phyloP scores from a whole-genome alignment of 257 asterid genomes.

The Nemophila menziesii region DNA sequence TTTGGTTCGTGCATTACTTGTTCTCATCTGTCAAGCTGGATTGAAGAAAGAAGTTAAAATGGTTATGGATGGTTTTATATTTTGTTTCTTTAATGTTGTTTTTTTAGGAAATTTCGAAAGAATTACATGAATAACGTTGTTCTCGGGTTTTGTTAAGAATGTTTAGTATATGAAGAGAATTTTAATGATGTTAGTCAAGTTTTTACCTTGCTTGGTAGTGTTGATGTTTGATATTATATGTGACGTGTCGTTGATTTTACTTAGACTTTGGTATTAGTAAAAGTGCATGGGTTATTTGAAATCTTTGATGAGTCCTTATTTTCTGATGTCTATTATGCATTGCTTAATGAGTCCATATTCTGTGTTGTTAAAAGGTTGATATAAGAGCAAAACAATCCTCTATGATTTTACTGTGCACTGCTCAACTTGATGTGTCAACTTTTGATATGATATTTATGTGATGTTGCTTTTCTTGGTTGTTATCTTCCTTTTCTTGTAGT shows the following conservation, averaged over 20 bases:
- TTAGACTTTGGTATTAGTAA: conserved; percentile 3
- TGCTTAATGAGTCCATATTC: too few relatives aligned
- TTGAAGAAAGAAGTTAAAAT: conserved; percentile 21
- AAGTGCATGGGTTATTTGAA: neutral
- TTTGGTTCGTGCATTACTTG: conserved; percentile 86
- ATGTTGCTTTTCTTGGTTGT: too few relatives aligned
- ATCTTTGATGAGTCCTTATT: too few relatives aligned
- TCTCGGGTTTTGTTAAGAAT: conserved; percentile 19
- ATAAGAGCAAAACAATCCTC: too few relatives aligned
- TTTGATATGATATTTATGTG: too few relatives aligned
- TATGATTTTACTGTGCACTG: too few relatives aligned
- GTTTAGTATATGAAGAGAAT: neutral
- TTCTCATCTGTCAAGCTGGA: conserved; percentile 86
- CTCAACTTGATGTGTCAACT: too few relatives aligned
- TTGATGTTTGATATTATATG: conserved; percentile 1
- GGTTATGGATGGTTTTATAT: conserved; percentile 11
- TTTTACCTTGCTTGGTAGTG: conserved; percentile 1
- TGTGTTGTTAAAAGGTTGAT: too few relatives aligned
- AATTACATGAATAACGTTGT: conserved; percentile 15
- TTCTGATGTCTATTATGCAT: too few relatives aligned
- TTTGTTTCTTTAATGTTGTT: conserved; percentile 12
- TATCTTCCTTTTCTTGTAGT: too few relatives aligned
- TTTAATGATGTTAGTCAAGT: conserved; percentile 5
- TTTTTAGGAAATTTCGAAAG: conserved; percentile 14
- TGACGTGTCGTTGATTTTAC: neutral